Percentiles rank a stretch among this genome's conserved stretches.
Evolutionary conservation across 2,329 filamentous ascomycete species (phyloP).

Genomic region (Cytospora schulzeri): DNA sequence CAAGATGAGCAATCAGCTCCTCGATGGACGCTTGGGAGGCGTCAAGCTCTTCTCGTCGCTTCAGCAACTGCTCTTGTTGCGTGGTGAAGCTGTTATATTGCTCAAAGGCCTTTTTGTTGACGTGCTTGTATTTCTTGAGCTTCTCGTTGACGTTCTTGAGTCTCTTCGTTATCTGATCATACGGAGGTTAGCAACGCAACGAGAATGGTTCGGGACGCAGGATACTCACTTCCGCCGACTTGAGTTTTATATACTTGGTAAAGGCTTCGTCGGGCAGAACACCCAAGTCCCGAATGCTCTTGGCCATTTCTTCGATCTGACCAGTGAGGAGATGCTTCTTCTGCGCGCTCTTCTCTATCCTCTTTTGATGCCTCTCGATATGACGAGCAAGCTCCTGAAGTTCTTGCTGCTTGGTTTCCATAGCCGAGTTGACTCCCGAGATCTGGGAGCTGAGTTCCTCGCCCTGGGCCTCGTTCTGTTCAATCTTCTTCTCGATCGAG

Average conservation of each 20-base stretch:
- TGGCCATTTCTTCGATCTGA: conserved; percentile 77
- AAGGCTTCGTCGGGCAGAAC: conserved; percentile 93
- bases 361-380: conserved; percentile 85
- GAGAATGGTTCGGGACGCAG: background rate
- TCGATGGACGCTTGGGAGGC: conserved; percentile 85
- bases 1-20: conserved; percentile 87
- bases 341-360: conserved; percentile 88
- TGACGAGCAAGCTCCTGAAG: conserved; percentile 75
- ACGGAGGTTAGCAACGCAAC: background rate
- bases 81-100: conserved; percentile 97
- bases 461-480: conserved; percentile 73
- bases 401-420: conserved; percentile 66
- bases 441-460: conserved; percentile 56
- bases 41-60: conserved; percentile 84
- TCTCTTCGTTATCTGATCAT: conserved; percentile 58
- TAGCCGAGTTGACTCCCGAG: conserved; percentile 56
- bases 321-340: conserved; percentile 79
- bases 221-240: conserved; percentile 70
- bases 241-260: conserved; percentile 83
- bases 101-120: conserved; percentile 99
- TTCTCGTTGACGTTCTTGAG: conserved; percentile 91
- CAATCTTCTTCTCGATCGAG: conserved; percentile 67
- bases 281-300: conserved; percentile 89
- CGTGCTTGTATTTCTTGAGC: conserved; percentile 93
- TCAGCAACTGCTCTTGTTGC: conserved; percentile 83